Evolutionary conservation across 768 basidiomycete genomes (phyloP).

Genomic region (Hygrocybe punicea): DNA sequence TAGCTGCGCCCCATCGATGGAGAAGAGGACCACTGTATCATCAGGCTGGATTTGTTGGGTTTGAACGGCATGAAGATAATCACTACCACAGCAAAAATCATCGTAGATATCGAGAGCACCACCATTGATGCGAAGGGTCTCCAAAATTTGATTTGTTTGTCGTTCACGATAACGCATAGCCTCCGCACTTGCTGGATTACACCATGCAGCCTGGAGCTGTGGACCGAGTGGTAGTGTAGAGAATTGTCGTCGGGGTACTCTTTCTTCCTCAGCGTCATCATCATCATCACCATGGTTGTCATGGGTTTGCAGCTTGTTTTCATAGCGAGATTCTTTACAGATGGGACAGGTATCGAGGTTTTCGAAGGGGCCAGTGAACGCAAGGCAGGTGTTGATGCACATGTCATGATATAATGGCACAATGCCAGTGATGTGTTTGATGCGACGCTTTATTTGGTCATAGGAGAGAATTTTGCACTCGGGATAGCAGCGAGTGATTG

Average conservation of each 20-base stretch:
- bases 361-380: conserved; percentile 36
- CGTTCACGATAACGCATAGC: conserved; percentile 21
- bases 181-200: conserved; percentile 16
- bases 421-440: conserved; percentile 31
- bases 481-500: conserved; percentile 12
- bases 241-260: conserved; percentile 28
- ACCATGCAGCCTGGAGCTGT: conserved; percentile 34
- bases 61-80: conserved; percentile 21
- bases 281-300: neutral
- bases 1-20: conserved; percentile 43
- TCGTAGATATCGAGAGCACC: conserved; percentile 19
- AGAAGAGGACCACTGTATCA: conserved; percentile 36
- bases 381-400: conserved; percentile 39
- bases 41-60: conserved; percentile 20
- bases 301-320: neutral
- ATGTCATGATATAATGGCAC: conserved; percentile 31
- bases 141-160: conserved; percentile 10
- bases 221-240: conserved; percentile 39
- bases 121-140: conserved; percentile 1
- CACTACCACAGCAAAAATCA: conserved; percentile 27
- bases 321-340: conserved; percentile 28
- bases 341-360: conserved; percentile 23
- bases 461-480: conserved; percentile 3
- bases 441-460: conserved; percentile 10
- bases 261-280: conserved; percentile 10